These are phyloP conservation scores for Colletotrichum tanaceti DNA, from an alignment of 2,329 filamentous ascomycete genomes.

Conservation along the genomic window DNA sequence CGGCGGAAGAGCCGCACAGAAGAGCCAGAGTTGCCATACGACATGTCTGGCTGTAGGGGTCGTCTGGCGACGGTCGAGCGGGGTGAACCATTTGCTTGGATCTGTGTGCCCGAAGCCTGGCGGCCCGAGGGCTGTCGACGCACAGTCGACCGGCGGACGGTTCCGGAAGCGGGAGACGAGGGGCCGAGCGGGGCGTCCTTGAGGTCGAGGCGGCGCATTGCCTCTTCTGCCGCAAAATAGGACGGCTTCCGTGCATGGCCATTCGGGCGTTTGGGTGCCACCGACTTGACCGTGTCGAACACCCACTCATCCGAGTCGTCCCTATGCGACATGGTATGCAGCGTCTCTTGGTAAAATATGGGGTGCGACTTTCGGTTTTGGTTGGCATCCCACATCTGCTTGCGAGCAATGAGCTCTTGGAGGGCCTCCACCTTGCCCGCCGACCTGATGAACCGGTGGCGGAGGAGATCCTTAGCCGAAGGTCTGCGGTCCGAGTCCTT, in stretches of 20 bases:
- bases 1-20: slow-evolving; percentile 92
- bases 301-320: slow-evolving; percentile 89
- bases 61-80: slow-evolving; percentile 68
- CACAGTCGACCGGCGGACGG: slow-evolving; percentile 71
- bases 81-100: slow-evolving; percentile 56
- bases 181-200: slow-evolving; percentile 70
- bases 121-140: slow-evolving; percentile 61
- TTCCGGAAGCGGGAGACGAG: slow-evolving; percentile 64
- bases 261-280: slow-evolving; percentile 66
- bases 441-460: slow-evolving; percentile 86
- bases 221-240: slow-evolving; percentile 69
- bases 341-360: slow-evolving; percentile 93
- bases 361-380: slow-evolving; percentile 76
- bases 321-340: slow-evolving; percentile 75
- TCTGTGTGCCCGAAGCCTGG: slow-evolving; percentile 56
- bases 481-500: slow-evolving; percentile 90
- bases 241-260: slow-evolving; percentile 67
- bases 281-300: slow-evolving; percentile 91
- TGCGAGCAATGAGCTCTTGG: slow-evolving; percentile 86
- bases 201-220: slow-evolving; percentile 69
- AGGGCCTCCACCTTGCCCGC: slow-evolving; percentile 90
- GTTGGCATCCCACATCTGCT: slow-evolving; percentile 83
- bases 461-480: slow-evolving; percentile 86
- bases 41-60: slow-evolving; percentile 88
- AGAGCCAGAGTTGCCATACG: slow-evolving; percentile 92